Evolutionary conservation across 1,284 basidiomycete species (phyloP).

Genomic region (Ustilago hordei): DNA sequence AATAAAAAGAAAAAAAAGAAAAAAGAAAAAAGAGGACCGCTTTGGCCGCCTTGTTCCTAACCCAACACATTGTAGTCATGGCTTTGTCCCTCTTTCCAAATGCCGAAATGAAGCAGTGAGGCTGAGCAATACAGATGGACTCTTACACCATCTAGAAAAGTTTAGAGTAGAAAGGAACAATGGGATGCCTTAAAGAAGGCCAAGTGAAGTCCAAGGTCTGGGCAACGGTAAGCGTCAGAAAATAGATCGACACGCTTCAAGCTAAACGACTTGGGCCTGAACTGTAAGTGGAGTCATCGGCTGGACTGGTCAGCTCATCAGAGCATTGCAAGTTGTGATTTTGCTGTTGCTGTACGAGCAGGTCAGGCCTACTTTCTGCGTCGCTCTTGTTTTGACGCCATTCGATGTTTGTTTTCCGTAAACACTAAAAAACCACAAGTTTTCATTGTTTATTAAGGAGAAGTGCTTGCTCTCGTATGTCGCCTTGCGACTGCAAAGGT

Average conservation of each 20-base stretch:
- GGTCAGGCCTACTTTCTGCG: background rate
- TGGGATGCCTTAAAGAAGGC: constrained; percentile 7
- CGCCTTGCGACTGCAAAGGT: constrained; percentile 1
- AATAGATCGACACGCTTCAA: background rate
- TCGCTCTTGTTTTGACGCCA: constrained; percentile 1
- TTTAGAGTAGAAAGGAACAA: background rate
- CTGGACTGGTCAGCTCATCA: background rate
- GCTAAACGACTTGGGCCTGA: no score
- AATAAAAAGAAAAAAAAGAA: background rate
- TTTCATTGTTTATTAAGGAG: background rate
- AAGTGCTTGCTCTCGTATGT: background rate
- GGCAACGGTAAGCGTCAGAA: constrained; percentile 8
- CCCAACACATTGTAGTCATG: background rate
- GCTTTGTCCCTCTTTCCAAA: background rate
- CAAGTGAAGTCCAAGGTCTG: constrained; percentile 10
- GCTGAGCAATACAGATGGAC: background rate
- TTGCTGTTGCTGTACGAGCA: background rate
- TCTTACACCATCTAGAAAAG: background rate
- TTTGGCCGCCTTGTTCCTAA: background rate
- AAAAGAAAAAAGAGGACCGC: constrained; percentile 3
- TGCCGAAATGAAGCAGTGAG: background rate
- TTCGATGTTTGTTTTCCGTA: constrained; percentile 1
- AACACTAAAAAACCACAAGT: background rate
- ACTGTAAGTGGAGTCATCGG: background rate
- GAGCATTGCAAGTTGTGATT: background rate